Percentiles rank a stretch among this genome's conserved stretches.
These are phyloP conservation scores for Leucosporidium scottii DNA, from an alignment of 768 basidiomycete species.

Conservation along the genomic window DNA sequence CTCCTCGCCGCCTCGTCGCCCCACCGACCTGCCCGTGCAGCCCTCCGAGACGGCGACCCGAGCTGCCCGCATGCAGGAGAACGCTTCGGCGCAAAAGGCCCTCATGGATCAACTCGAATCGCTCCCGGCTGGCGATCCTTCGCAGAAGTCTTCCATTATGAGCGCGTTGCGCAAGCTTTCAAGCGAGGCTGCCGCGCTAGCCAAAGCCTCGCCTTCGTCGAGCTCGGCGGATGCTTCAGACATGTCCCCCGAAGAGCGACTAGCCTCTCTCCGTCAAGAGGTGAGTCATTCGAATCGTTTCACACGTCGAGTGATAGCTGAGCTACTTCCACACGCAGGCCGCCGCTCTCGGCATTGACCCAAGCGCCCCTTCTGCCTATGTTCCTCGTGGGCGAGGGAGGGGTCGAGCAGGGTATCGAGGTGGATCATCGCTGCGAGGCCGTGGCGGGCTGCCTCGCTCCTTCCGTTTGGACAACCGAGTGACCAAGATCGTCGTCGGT, in stretches of 20 bases:
- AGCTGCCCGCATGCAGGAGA: slow-evolving; percentile 63
- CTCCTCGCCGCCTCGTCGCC: slow-evolving; percentile 38
- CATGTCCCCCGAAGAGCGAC: too few species aligned
- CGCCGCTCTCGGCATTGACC: background rate
- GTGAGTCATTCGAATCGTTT: background rate
- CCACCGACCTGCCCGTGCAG: slow-evolving; percentile 38
- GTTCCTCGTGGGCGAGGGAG: background rate
- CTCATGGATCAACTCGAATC: slow-evolving; percentile 61
- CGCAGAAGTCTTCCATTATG: slow-evolving; percentile 71
- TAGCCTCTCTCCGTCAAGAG: background rate
- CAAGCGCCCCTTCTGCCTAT: background rate
- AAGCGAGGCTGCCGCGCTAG: slow-evolving; percentile 56
- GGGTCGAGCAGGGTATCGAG: background rate
- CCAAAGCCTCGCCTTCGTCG: background rate
- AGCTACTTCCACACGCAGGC: background rate
- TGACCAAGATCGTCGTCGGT: background rate
- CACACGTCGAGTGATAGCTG: background rate
- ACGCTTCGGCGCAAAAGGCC: slow-evolving; percentile 80
- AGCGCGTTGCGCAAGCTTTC: slow-evolving; percentile 63
- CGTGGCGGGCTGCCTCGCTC: background rate
- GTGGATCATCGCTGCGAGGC: background rate
- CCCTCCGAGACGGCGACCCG: slow-evolving; percentile 44
- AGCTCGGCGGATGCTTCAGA: background rate
- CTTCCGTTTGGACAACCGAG: slow-evolving; percentile 1
- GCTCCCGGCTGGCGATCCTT: slow-evolving; percentile 54